Evolutionary conservation across 2,329 filamentous ascomycete species (phyloP).

Genomic region (Diaporthe sp.): DNA sequence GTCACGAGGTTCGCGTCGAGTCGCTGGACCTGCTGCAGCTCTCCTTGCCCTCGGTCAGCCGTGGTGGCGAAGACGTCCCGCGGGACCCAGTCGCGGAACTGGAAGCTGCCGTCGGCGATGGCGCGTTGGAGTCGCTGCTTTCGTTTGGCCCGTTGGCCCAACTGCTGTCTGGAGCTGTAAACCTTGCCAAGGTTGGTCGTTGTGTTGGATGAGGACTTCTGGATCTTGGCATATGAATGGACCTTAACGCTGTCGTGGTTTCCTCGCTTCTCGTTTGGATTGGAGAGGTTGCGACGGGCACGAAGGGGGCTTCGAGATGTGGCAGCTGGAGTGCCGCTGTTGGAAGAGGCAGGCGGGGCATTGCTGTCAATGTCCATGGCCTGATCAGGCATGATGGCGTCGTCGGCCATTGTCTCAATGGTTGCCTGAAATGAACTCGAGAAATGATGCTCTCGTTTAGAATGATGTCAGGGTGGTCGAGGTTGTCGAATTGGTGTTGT

Average conservation of each 20-base stretch:
- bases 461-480: too few relatives aligned
- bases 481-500: not conserved
- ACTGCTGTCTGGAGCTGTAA: not conserved
- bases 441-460: too few relatives aligned
- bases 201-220: not conserved
- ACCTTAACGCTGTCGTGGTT: not conserved
- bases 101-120: not conserved
- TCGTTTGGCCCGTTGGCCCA: not conserved
- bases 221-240: not conserved
- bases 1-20: not conserved
- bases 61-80: accelerated
- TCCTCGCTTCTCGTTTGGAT: not conserved
- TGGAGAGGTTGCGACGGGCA: not conserved
- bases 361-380: not conserved
- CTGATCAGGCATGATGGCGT: not conserved
- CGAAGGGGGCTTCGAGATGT: too few relatives aligned
- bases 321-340: not conserved
- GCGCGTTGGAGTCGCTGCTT: not conserved
- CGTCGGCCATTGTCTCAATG: not conserved
- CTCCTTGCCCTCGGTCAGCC: not conserved
- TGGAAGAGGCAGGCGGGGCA: not conserved
- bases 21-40: not conserved
- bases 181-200: too few relatives aligned
- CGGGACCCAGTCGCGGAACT: not conserved
- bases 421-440: not conserved